Evolutionary conservation across 2,329 filamentous ascomycete species (phyloP), one percentile per base, ranked within the genome.

Genomic region (Cercospora sp.): DNA sequence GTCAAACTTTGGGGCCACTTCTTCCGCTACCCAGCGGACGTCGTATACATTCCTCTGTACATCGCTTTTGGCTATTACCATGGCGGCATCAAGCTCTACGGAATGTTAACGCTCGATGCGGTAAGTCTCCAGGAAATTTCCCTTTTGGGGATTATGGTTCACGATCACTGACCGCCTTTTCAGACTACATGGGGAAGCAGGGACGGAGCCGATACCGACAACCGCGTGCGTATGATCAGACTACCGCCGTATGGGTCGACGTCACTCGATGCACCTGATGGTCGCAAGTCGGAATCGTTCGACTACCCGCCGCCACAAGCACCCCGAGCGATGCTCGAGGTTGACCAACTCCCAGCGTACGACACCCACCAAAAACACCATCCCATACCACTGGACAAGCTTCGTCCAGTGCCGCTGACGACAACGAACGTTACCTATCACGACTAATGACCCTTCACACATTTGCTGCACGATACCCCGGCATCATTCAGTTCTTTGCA

Each of bases 141-240:
- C 62, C 62, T 28, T 31, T 57, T 64, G 16, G 62, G 62, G 64
- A 63, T 23, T 51, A 57, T 64, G 33, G 48, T 57, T 58, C 62
- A 55, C 45, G 28, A 66, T 69, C 65, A 67, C 70, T 73, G 70
- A 73, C 70, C 72, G 69, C 69, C 70, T 69, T 71, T 74, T 70
- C 67, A 97, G 94, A 97, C 94, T 55, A 94, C 93, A 63, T 97
- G 94, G 94, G 94, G 94, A 77, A 97, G 93, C 81, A 90, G 94
- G 80, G 92, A 93, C 75, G 94, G 95, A 75, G 94, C 93, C 77
- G 94, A 97, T 80, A 87, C 90, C 73, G 91, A 96, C 80, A 91
- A 96, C 80, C 86, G 86, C 71, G 85, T 88, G 73, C 89, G 91
- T 76, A 88, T 92, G 83, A 87, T 80, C 59, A 76, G 75, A 31